Base-by-base conservation (phyloP, 805 yeast species). In the Wickerhamomyces silvicola region DNA sequence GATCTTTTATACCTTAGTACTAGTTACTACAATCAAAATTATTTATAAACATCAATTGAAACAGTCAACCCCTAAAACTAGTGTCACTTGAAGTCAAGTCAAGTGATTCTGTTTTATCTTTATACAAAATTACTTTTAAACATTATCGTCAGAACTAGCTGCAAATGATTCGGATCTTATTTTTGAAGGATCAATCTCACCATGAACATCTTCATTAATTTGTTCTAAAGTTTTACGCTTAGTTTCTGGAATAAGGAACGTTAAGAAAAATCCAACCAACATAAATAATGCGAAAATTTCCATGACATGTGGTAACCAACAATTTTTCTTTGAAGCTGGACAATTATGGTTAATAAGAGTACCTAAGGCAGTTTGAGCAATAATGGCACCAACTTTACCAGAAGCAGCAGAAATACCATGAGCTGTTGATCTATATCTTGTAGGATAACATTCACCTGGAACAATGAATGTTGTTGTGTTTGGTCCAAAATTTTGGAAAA, bases 351-450 rank as follows among this genome's bases (percentile, higher is more conserved):
- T 69, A 36, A 79, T 70, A 51, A 86, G 71, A 24, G 27, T 24
- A 6, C 7, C 6, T 11, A 9, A 13, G 11, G 9, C 17, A 24
- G 27, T 24, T 6, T 8, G 15, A 24, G 15, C 6, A 24, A 24
- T 18, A 24, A 24, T 14, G 6, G 27, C 15, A 11, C 13, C 27
- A 8, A 18, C 13, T 14, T 14, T 13, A 24, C 15, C 15, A 10
- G 10, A 11, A 31, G 94, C 96, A 48, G 96, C 95, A 42, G 94
- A 85, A 42, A 86, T 71, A 71, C 96, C 96, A 52, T 86, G 96
- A 30, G 95, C 95, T 46, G 94, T 78, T 16, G 95, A 85, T 78
- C 95, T 81, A 66, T 85, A 86, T 71, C 95, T 79, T 36, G 96
- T 86, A 59, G 95, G 96, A 81, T 68, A 87, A 57, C 76, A 66